These are phyloP conservation scores for Pichia membranifaciens DNA, from an alignment of 805 yeast species.

Conservation along the genomic window DNA sequence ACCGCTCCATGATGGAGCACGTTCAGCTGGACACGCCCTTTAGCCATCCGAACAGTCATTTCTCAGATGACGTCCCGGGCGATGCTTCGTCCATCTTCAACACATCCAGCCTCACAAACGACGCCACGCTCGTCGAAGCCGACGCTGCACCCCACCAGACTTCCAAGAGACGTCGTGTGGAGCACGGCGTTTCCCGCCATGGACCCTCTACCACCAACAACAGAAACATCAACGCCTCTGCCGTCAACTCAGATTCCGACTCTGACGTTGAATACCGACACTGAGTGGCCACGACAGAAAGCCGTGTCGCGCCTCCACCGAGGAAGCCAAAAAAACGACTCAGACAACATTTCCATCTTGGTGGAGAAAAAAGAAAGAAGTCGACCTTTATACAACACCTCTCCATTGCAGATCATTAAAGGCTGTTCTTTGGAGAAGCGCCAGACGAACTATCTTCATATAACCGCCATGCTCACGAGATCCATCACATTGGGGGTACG, in stretches of 20 bases:
- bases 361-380: no score
- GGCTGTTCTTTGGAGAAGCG: no score
- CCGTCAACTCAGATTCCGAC: background rate
- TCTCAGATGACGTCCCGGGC: background rate
- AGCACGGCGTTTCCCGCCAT: background rate
- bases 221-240: background rate
- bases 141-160: background rate
- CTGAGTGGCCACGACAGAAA: background rate
- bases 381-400: no score
- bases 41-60: background rate
- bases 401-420: no score
- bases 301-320: background rate
- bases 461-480: slow-evolving; percentile 6
- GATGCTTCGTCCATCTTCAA: background rate
- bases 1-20: no score
- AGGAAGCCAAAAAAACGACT: background rate
- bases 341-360: no score
- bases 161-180: slow-evolving; percentile 5
- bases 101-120: background rate
- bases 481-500: background rate
- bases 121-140: slow-evolving; percentile 2
- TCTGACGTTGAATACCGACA: slow-evolving; percentile 7
- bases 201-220: background rate
- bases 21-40: background rate
- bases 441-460: no score